Conservation (phyloP, 2,329 filamentous ascomycete genomes). For the Epichloe coenophiala region DNA sequence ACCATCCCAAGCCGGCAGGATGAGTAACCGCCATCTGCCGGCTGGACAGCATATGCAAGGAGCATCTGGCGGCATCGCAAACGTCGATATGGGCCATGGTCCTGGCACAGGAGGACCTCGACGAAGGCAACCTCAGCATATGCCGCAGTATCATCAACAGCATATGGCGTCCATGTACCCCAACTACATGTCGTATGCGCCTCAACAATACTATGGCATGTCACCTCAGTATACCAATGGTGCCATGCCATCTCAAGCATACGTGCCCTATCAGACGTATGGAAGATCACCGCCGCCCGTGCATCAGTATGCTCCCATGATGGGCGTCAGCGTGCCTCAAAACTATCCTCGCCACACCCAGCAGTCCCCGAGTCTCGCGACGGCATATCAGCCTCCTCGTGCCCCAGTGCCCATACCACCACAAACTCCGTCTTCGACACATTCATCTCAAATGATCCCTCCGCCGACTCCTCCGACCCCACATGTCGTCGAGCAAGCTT, state of each 20-base stretch:
- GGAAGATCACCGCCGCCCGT: slow-evolving; percentile 36
- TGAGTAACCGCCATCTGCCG: slow-evolving; percentile 66
- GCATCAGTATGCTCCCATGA: slow-evolving; percentile 40
- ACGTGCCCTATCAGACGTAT: slow-evolving; percentile 37
- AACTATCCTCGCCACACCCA: slow-evolving; percentile 36
- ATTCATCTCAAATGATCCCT: slow-evolving; percentile 28
- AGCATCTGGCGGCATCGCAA: slow-evolving; percentile 20
- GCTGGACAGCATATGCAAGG: slow-evolving; percentile 54
- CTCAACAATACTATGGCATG: slow-evolving; percentile 36
- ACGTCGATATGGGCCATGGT: slow-evolving; percentile 22
- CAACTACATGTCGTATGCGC: slow-evolving; percentile 37
- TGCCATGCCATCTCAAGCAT: slow-evolving; percentile 30
- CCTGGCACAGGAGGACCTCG: slow-evolving; percentile 23
- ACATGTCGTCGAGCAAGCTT: slow-evolving; percentile 20
- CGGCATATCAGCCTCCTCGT: slow-evolving; percentile 42
- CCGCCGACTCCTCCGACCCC: slow-evolving; percentile 35
- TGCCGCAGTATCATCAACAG: slow-evolving; percentile 23
- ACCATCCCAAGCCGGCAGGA: slow-evolving; percentile 54
- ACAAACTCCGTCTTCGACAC: slow-evolving; percentile 40
- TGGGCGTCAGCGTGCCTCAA: slow-evolving; percentile 30
- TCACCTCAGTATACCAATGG: slow-evolving; percentile 45
- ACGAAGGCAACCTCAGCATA: slow-evolving; percentile 24
- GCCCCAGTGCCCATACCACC: slow-evolving; percentile 28
- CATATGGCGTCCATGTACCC: slow-evolving; percentile 34
- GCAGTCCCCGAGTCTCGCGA: slow-evolving; percentile 39